These are phyloP conservation scores for Metschnikowia bowlesiae DNA, from an alignment of 805 yeast genomes.

Conservation along the genomic window DNA sequence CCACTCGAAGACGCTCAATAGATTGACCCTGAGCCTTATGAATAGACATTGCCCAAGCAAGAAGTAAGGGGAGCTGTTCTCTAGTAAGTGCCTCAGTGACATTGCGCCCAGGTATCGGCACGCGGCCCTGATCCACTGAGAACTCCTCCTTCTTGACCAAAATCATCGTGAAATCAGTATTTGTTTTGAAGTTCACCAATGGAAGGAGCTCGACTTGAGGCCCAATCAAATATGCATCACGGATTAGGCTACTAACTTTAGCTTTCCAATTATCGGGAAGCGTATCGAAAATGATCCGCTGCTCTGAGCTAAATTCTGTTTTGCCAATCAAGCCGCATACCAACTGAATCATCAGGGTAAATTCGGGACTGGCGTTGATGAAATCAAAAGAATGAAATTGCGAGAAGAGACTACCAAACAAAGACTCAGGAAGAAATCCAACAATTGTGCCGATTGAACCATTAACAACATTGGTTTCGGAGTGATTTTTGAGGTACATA, in stretches of 20 bases:
- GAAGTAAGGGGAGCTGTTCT: constrained; percentile 73
- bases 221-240: constrained; percentile 8
- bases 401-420: constrained; percentile 9
- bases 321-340: constrained; percentile 10
- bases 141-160: constrained; percentile 34
- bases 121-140: constrained; percentile 26
- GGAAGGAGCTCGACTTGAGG: constrained; percentile 30
- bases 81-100: constrained; percentile 7
- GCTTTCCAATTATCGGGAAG: constrained; percentile 13
- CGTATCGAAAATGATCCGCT: constrained; percentile 2
- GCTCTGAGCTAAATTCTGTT: constrained; percentile 4
- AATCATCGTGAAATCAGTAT: constrained; percentile 27
- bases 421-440: constrained; percentile 37
- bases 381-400: constrained; percentile 12
- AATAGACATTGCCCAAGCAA: constrained; percentile 96
- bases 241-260: constrained; percentile 9
- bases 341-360: constrained; percentile 9
- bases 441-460: constrained; percentile 72
- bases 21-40: constrained; percentile 97
- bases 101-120: background rate
- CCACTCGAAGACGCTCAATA: constrained; percentile 68
- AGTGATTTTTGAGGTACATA: constrained; percentile 70
- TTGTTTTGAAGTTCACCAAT: constrained; percentile 42
- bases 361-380: constrained; percentile 9
- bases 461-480: constrained; percentile 65